Evolutionary conservation across 2,329 filamentous ascomycete genomes (phyloP).

Genomic region (Phoma herbarum): DNA sequence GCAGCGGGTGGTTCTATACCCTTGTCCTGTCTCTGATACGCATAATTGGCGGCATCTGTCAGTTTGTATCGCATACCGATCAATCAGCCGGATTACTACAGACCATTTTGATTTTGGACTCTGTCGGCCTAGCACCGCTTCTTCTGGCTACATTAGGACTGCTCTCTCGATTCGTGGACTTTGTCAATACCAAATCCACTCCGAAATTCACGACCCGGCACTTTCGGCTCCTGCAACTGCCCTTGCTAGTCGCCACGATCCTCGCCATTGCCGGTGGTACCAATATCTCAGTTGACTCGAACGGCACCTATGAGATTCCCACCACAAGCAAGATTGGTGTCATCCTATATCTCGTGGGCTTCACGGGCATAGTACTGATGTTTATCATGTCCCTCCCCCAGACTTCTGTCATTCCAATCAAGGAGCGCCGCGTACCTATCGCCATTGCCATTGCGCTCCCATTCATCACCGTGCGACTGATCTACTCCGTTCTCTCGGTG

Average conservation of each 20-base stretch:
- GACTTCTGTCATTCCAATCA: constrained; percentile 10
- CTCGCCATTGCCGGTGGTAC: constrained; percentile 45
- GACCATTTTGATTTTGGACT: constrained; percentile 56
- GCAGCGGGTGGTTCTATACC: constrained; percentile 64
- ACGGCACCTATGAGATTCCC: constrained; percentile 28
- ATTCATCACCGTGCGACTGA: constrained; percentile 30
- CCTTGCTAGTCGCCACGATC: constrained; percentile 47
- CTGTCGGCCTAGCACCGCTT: constrained; percentile 60
- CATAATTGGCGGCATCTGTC: constrained; percentile 59
- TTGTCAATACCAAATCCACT: constrained; percentile 26
- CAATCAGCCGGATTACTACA: constrained; percentile 52
- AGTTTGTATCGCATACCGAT: constrained; percentile 60
- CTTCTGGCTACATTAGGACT: constrained; percentile 59
- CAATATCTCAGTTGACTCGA: constrained; percentile 19
- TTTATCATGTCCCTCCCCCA: constrained; percentile 15
- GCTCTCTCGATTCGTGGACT: constrained; percentile 45
- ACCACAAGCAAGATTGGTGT: constrained; percentile 28
- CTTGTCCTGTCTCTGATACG: constrained; percentile 62
- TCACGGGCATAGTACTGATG: constrained; percentile 20
- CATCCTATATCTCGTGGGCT: constrained; percentile 30
- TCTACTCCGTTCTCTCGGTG: constrained; percentile 27
- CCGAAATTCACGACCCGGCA: constrained; percentile 30
- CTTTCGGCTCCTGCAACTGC: constrained; percentile 43
- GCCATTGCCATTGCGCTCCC: constrained; percentile 30
- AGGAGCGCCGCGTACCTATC: constrained; percentile 26